A percentile compares a stretch with the other conserved stretches of the same genome.
These are phyloP conservation scores for Epichloe elymi DNA, from an alignment of 2,329 filamentous ascomycete genomes.

Conservation along the genomic window DNA sequence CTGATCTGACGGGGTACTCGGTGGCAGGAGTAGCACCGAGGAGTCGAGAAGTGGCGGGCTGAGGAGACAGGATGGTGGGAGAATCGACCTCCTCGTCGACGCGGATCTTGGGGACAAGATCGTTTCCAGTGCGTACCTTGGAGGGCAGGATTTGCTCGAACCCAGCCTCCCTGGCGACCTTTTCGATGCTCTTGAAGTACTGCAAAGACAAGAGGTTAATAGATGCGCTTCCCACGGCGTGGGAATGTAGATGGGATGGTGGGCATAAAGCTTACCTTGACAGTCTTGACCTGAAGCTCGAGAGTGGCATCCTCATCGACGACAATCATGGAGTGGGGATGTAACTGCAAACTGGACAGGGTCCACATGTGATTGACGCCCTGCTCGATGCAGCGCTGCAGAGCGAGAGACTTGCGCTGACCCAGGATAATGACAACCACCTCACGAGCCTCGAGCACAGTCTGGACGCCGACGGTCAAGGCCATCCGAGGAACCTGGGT, in stretches of 20 bases:
- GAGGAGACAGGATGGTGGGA: constrained; percentile 36
- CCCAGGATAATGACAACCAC: constrained; percentile 75
- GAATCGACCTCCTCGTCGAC: constrained; percentile 31
- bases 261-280: constrained; percentile 32
- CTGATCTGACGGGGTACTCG: constrained; percentile 41
- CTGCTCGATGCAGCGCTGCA: constrained; percentile 70
- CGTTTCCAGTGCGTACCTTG: constrained; percentile 40
- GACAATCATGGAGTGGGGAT: constrained; percentile 70
- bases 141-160: constrained; percentile 46
- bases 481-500: constrained; percentile 67
- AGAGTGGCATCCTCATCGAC: constrained; percentile 70
- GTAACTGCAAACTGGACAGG: constrained; percentile 65
- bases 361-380: constrained; percentile 89
- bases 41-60: constrained; percentile 42
- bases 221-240: neutral
- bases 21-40: constrained; percentile 40
- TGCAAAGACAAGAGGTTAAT: constrained; percentile 13
- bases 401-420: constrained; percentile 64
- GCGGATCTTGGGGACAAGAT: constrained; percentile 24
- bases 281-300: constrained; percentile 61
- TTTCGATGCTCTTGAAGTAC: constrained; percentile 62
- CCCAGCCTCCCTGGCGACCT: constrained; percentile 42
- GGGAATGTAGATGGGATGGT: too few relatives aligned
- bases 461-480: constrained; percentile 73
- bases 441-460: constrained; percentile 67